Percentiles rank a stretch among this genome's conserved stretches.
phyloP scores from a whole-genome alignment of 208 protist species.

The Leishmania major region DNA sequence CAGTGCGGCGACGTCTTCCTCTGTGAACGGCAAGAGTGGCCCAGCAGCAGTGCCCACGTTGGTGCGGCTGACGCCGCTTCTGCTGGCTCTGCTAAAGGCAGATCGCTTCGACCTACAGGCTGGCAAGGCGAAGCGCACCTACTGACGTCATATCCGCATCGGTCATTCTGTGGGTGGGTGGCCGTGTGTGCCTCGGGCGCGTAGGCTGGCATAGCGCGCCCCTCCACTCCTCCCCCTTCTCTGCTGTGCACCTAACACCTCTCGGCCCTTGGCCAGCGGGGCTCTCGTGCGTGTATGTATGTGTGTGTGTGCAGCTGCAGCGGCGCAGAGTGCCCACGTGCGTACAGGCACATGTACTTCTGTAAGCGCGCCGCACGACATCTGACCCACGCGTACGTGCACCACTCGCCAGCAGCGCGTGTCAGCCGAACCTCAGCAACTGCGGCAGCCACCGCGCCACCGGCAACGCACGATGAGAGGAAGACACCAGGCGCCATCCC shows the following conservation, averaged over 20 bases:
- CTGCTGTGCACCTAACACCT: not conserved
- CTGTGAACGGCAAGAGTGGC: not conserved
- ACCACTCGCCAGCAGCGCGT: no score
- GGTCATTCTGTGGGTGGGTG: not conserved
- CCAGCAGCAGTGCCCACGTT: constrained; percentile 2
- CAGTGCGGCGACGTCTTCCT: not conserved
- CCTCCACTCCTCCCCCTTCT: constrained; percentile 16
- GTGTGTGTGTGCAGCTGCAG: no score
- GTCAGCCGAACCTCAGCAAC: no score
- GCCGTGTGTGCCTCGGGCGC: not conserved
- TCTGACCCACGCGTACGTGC: no score
- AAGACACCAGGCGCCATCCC: no score
- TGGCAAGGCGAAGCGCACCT: constrained; percentile 14
- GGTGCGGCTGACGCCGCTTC: constrained; percentile 11
- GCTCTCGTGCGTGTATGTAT: no score
- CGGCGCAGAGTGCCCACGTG: no score
- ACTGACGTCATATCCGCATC: not conserved
- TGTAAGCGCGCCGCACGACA: no score
- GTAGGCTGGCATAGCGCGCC: not conserved
- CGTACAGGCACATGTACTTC: no score
- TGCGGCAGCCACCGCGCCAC: no score
- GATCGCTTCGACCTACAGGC: constrained; percentile 23
- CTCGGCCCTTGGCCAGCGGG: no score
- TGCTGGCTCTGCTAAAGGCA: constrained; percentile 17
- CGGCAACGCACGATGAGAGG: no score